phyloP scores from a whole-genome alignment of 1,284 basidiomycete species.

The Sanghuangporus baumii region DNA sequence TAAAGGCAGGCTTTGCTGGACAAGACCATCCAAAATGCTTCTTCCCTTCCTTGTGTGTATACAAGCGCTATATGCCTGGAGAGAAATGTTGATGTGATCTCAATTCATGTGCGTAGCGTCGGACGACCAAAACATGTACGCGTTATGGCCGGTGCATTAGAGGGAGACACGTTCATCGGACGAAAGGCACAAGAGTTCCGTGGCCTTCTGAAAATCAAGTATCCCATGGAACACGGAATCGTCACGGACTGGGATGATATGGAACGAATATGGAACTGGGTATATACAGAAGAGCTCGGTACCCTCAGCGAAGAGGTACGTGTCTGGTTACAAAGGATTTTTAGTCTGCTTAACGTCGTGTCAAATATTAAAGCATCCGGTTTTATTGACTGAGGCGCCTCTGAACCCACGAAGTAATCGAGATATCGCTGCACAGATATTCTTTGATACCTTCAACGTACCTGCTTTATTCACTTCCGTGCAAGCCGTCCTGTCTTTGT shows the following conservation, averaged over 20 bases:
- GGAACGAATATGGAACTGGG: constrained; percentile 97
- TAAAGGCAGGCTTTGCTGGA: constrained; percentile 97
- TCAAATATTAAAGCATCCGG: constrained; percentile 76
- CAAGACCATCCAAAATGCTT: constrained; percentile 98
- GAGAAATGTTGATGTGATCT: constrained; percentile 23
- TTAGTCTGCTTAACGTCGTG: background rate
- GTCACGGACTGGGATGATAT: constrained; percentile 98
- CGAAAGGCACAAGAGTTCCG: constrained; percentile 90
- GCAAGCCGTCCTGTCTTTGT: constrained; percentile 96
- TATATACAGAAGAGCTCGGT: constrained; percentile 91
- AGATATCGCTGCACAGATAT: constrained; percentile 94
- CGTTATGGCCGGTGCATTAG: constrained; percentile 93
- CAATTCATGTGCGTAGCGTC: constrained; percentile 50
- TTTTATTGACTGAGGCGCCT: constrained; percentile 91
- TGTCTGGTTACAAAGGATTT: constrained; percentile 8
- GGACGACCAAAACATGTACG: constrained; percentile 93
- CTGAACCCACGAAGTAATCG: constrained; percentile 93
- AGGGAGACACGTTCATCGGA: constrained; percentile 92
- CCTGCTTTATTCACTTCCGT: constrained; percentile 96
- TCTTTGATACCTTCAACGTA: constrained; percentile 99
- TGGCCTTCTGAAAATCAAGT: constrained; percentile 93
- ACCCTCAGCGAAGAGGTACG: constrained; percentile 91
- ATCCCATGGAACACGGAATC: constrained; percentile 96
- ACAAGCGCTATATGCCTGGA: constrained; percentile 28
- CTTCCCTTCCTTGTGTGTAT: constrained; percentile 93